Base-by-base conservation (phyloP, 2,329 filamentous ascomycete genomes). In the Juglanconis juglandina region DNA sequence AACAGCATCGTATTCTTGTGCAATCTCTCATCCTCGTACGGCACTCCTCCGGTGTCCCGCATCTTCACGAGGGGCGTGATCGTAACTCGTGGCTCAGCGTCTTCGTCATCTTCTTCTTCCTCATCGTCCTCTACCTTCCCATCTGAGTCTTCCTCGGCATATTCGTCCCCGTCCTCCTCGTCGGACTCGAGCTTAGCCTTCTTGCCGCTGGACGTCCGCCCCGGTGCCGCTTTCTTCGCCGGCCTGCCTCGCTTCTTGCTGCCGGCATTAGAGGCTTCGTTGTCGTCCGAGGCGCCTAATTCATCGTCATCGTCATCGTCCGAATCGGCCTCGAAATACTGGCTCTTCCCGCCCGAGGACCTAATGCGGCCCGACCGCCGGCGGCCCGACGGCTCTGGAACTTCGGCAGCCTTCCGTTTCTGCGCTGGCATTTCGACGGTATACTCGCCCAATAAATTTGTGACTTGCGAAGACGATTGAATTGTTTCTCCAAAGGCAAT, bases 1-100 rank as follows among this genome's bases (percentile, higher is more conserved):
- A 87, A 87, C 1, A 79, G 71, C 50, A 87, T 63, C 0, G 85
- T 87, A 62, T 87, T 87, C 34, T 75, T 76, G 65, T 87, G 85
- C 4, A 87, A 62, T 33, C 73, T 79, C 30, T 78, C 71, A 42
- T 85, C 81, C 39, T 76, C 75, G 61, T 87, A 87, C 2, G 79
- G 73, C 13, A 79, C 68, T 11, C 74, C 77, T 4, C 72, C 75
- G 0, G 71, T 69, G 14, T 76, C 74, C 30, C 77, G 74, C 41
- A 80, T 65, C 64, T 77, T 68, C 44, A 75, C 74, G 32, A 76
- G 66, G 1, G 77, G 75, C 33, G 75, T 75, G 63, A 80, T 76
- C 1, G 73, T 77, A 14, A 79, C 72, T 14, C 68, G 68, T 14
- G 71, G 70, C 3, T 73, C 71, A 53, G 75, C 75, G 11, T 69